Conservation (phyloP, 331 rosid genomes). For the Stylosanthes scabra region DNA sequence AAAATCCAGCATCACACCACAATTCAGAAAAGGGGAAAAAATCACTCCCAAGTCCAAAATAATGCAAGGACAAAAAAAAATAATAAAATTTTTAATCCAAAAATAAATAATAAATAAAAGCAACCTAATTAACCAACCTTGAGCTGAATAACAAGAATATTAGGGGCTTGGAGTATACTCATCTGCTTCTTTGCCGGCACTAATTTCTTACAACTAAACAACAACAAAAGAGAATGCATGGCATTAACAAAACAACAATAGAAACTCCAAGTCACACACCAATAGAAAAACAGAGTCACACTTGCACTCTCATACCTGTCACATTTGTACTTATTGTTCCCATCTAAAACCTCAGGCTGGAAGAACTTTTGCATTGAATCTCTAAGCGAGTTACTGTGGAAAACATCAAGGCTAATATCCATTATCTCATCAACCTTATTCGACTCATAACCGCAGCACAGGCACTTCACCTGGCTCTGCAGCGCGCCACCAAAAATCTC, state of each 20-base stretch:
- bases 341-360: constrained; percentile 94
- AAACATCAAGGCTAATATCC: constrained; percentile 98
- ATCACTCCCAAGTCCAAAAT: neutral
- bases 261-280: neutral
- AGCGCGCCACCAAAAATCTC: constrained; percentile 95
- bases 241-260: constrained; percentile 23
- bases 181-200: constrained; percentile 95
- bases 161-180: constrained; percentile 95
- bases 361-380: constrained; percentile 90
- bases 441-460: constrained; percentile 89
- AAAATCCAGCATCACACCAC: constrained; percentile 49
- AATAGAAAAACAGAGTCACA: neutral
- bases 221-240: constrained; percentile 24
- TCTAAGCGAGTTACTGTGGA: constrained; percentile 87
- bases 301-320: constrained; percentile 54
- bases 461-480: constrained; percentile 99
- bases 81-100: neutral
- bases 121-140: constrained; percentile 64
- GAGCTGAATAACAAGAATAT: constrained; percentile 88
- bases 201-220: constrained; percentile 86
- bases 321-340: constrained; percentile 93
- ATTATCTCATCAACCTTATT: constrained; percentile 98
- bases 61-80: too few relatives aligned
- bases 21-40: constrained; percentile 16
- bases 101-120: neutral